Conservation (phyloP, 2,329 filamentous ascomycete genomes). For the Cladosporium sp. region DNA sequence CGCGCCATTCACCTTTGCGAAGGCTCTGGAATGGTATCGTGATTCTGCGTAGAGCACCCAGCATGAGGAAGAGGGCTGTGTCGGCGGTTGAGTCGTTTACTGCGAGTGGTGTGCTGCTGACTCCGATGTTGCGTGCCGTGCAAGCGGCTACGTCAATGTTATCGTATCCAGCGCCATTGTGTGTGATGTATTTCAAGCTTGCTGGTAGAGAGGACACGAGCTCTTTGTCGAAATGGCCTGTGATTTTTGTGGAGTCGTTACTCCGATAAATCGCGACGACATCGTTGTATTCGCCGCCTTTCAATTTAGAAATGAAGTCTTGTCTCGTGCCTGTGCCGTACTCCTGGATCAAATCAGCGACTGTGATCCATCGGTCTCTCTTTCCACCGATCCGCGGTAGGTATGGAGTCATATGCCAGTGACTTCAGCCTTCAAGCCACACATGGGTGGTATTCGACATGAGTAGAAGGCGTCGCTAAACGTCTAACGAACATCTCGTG, state of each 20-base stretch:
- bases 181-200: conserved; percentile 41
- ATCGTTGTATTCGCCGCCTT: conserved; percentile 51
- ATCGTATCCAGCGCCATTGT: conserved; percentile 40
- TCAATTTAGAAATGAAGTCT: conserved; percentile 54
- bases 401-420: background rate
- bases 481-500: too few species aligned
- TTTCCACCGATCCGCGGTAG: too few species aligned
- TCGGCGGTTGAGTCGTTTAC: conserved; percentile 50
- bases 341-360: conserved; percentile 37
- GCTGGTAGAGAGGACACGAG: conserved; percentile 39
- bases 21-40: conserved; percentile 44
- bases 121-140: conserved; percentile 34
- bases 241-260: conserved; percentile 49
- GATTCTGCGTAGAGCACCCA: conserved; percentile 49
- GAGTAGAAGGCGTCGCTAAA: too few species aligned
- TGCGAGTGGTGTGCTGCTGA: conserved; percentile 44
- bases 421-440: too few species aligned
- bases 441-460: too few species aligned
- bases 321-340: conserved; percentile 50
- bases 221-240: conserved; percentile 44
- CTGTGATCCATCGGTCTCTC: background rate
- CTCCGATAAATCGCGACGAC: conserved; percentile 56
- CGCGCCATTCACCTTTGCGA: conserved; percentile 34
- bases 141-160: conserved; percentile 32
- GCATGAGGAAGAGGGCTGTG: conserved; percentile 47